Evolutionary conservation across 1,139 yeast species (phyloP), one percentile per base, ranked within the genome.

Genomic region (Suhomyces choctaworum): DNA sequence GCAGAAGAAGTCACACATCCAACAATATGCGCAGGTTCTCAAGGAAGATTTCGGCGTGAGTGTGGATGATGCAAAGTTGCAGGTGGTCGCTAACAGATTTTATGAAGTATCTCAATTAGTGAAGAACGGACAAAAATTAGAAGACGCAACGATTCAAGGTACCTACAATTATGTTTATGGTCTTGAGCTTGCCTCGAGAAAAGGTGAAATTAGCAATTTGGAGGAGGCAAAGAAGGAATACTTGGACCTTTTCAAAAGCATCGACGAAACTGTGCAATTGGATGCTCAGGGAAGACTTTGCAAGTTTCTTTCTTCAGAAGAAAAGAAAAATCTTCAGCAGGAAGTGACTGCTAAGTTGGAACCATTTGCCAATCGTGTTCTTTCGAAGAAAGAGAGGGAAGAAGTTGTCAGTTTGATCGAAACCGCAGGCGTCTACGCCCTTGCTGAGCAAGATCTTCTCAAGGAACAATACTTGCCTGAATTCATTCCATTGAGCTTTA

Each of bases 121-220:
- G 5, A 48, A 48, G 15, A 42, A 39, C 29, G 67, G 66, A 4
- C 58, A 56, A 39, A 37, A 62, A 1, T 45, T 66, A n/a, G 69
- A 66, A 29, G 87, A 83, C 34, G 80, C 90, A 8, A 68, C 67
- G 40, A 64, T 64, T 31, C 84, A 82, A 44, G 73, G 83, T 2
- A 71, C 78, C 13, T 75, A 60, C 58, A 72, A 71, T 48, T 56
- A 70, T 40, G 49, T 71, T n/a, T 75, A 76, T 45, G 76, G 74
- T 31, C 51, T 73, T 31, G 65, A 69, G 36, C 64, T 84, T 41
- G 57, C 67, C 12, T 42, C 56, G 8, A 60, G 59, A 41, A 66
- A 69, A 51, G 69, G 66, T 20, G 69, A 69, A 43, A 50, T 76
- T 25, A 66, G 57, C 8, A 66, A 64, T 24, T 50, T 50, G 12